Percentiles rank a stretch among this genome's conserved stretches.
phyloP scores from a whole-genome alignment of 208 protist genomes.

The Blechomonas ayalai region DNA sequence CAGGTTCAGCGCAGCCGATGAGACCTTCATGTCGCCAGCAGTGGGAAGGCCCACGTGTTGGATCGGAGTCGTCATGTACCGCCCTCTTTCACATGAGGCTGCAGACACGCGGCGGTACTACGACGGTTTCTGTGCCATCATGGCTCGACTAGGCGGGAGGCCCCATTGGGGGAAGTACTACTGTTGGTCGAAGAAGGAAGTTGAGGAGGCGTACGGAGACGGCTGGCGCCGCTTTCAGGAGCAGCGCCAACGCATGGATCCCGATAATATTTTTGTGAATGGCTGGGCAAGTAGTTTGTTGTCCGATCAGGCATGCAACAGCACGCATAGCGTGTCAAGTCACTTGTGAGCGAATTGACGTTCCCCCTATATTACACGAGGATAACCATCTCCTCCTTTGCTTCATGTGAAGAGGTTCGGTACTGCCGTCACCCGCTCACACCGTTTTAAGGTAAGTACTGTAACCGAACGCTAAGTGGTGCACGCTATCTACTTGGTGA shows the following conservation, averaged over 20 bases:
- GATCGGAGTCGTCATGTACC: conserved; percentile 86
- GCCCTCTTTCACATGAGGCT: conserved; percentile 32
- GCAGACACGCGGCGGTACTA: conserved; percentile 56
- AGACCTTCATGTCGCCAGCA: conserved; percentile 47
- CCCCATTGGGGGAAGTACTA: conserved; percentile 86
- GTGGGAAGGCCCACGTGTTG: conserved; percentile 60
- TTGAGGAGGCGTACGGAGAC: conserved; percentile 34
- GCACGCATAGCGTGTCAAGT: conserved; percentile 11
- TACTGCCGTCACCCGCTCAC: too few relatives aligned
- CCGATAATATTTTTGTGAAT: conserved; percentile 56
- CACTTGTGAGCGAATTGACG: conserved; percentile 6
- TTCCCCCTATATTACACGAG: too few relatives aligned
- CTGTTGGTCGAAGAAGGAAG: conserved; percentile 32
- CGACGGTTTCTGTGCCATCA: conserved; percentile 41
- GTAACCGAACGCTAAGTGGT: too few relatives aligned
- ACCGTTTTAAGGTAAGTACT: too few relatives aligned
- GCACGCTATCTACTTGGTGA: too few relatives aligned
- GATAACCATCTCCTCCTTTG: too few relatives aligned
- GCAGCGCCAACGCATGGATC: conserved; percentile 44
- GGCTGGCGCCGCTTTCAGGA: conserved; percentile 55
- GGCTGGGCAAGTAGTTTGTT: conserved; percentile 54
- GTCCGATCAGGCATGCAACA: conserved; percentile 21
- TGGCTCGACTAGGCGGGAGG: conserved; percentile 53
- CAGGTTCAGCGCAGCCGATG: conserved; percentile 52
- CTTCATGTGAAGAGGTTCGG: too few relatives aligned